phyloP scores from a whole-genome alignment of 2,329 filamentous ascomycete species.

The Gnomoniopsis sp. region DNA sequence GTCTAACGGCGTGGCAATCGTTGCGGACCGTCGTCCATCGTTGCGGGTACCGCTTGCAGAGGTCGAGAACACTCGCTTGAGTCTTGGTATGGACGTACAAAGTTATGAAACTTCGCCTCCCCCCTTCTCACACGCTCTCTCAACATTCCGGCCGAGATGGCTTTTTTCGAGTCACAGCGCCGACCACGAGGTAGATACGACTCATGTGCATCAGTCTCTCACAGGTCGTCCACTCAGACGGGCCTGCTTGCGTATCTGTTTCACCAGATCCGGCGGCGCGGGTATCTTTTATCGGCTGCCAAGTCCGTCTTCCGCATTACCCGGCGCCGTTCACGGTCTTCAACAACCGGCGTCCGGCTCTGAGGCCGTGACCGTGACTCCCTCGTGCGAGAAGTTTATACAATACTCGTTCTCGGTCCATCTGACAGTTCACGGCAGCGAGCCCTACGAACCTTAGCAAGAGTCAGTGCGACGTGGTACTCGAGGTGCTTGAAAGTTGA shows the following conservation, averaged over 20 bases:
- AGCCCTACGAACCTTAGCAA: too few relatives aligned
- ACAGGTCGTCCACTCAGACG: neutral
- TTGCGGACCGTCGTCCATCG: neutral
- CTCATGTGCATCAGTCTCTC: neutral
- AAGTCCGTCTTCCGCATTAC: too few relatives aligned
- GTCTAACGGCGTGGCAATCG: neutral
- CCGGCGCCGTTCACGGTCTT: too few relatives aligned
- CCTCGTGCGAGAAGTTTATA: too few relatives aligned
- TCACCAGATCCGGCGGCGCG: too few relatives aligned
- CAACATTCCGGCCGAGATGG: neutral
- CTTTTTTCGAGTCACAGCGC: neutral
- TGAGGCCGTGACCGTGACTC: too few relatives aligned
- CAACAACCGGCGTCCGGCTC: too few relatives aligned
- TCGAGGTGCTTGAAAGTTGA: too few relatives aligned
- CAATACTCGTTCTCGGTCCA: too few relatives aligned
- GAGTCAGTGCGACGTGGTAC: too few relatives aligned
- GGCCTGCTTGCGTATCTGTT: neutral
- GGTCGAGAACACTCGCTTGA: neutral
- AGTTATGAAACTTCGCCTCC: neutral
- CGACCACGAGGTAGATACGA: neutral
- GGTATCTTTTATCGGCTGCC: too few relatives aligned
- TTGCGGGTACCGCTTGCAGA: neutral
- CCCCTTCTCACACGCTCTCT: neutral
- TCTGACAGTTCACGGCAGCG: too few relatives aligned
- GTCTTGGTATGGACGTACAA: neutral